Evolutionary conservation across 345 rosid genomes (phyloP).

Genomic region (Erysimum cheiranthoides): DNA sequence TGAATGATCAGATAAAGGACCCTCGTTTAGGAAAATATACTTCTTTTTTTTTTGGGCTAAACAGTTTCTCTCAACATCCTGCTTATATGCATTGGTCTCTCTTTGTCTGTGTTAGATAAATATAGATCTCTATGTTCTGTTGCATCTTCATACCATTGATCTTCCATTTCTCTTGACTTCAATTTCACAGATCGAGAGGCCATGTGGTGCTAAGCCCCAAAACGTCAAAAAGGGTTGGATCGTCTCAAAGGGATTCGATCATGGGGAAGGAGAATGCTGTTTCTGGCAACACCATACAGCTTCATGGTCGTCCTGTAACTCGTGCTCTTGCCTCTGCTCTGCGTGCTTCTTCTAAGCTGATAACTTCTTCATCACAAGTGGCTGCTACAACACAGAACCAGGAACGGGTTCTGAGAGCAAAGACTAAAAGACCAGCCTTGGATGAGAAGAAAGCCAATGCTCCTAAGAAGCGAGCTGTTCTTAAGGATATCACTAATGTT

Average conservation of each 20-base stretch:
- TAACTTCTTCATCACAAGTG: constrained; percentile 46
- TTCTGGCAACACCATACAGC: constrained; percentile 44
- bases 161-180: constrained; percentile 20
- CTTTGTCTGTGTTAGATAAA: background rate
- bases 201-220: constrained; percentile 20
- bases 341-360: constrained; percentile 47
- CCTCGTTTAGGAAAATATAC: background rate
- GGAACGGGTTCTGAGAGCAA: constrained; percentile 46
- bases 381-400: constrained; percentile 48
- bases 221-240: constrained; percentile 30
- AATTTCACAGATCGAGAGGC: constrained; percentile 26
- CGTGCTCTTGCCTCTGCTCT: constrained; percentile 74
- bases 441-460: constrained; percentile 54
- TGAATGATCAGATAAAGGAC: background rate
- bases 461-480: constrained; percentile 69
- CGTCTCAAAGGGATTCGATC: constrained; percentile 46
- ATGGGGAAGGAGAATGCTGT: constrained; percentile 63
- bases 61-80: constrained; percentile 29
- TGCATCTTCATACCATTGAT: constrained; percentile 5
- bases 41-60: constrained; percentile 21
- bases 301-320: constrained; percentile 62
- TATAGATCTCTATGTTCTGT: constrained; percentile 16
- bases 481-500: constrained; percentile 78
- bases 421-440: constrained; percentile 57
- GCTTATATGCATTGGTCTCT: constrained; percentile 29